Conservation (phyloP, 2,329 filamentous ascomycete species). For the Aspergillus sergii region DNA sequence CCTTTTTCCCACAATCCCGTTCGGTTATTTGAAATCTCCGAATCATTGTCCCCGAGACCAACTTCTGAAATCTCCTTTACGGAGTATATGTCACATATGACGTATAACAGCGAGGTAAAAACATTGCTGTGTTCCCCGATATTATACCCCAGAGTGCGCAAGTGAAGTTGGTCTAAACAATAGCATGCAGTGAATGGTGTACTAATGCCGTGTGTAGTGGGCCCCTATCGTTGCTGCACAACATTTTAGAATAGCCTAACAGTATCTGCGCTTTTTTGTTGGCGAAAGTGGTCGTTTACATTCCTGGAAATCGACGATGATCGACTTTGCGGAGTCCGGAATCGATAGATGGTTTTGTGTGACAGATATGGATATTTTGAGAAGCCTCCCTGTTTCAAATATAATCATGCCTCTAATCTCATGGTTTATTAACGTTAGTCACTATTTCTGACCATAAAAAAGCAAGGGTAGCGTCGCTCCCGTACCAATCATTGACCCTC, state of each 20-base stretch:
- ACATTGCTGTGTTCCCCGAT: background rate
- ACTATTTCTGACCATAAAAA: background rate
- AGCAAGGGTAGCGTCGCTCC: background rate
- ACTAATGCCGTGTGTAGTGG: constrained; percentile 14
- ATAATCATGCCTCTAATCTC: background rate
- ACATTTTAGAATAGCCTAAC: constrained; percentile 5
- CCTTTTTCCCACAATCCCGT: background rate
- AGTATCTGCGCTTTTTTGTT: constrained; percentile 4
- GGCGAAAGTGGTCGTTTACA: constrained; percentile 10
- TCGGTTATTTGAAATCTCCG: background rate
- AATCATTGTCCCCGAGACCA: background rate
- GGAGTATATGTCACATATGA: background rate
- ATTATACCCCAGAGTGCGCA: background rate
- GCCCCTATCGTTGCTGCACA: constrained; percentile 15
- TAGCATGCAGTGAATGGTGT: constrained; percentile 1
- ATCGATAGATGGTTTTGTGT: background rate
- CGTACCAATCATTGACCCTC: background rate
- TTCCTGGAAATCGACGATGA: constrained; percentile 7
- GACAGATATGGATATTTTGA: background rate
- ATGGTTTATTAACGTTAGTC: background rate
- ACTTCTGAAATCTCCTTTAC: background rate
- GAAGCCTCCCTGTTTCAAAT: background rate
- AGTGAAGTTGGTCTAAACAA: constrained; percentile 1
- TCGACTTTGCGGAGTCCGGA: background rate
- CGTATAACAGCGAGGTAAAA: background rate